These are phyloP conservation scores for Volutella citrinella DNA, from an alignment of 2,329 filamentous ascomycete species.

Conservation along the genomic window DNA sequence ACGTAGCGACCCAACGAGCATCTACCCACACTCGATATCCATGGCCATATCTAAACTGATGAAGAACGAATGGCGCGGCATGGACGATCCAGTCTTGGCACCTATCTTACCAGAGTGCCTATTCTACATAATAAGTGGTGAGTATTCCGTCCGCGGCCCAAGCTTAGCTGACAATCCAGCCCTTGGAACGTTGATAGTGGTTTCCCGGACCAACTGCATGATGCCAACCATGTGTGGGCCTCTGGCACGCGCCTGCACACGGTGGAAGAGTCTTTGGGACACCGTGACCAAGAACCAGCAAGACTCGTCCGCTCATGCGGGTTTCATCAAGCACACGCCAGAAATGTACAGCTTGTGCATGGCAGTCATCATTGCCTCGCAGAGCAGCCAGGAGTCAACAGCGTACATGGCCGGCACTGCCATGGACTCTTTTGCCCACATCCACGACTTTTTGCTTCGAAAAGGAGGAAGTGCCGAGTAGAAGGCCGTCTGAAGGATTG, in stretches of 20 bases:
- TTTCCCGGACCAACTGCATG: conserved; percentile 4
- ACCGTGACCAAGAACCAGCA: background rate
- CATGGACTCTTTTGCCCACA: conserved; percentile 2
- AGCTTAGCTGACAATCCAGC: conserved; percentile 2
- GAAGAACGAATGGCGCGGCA: conserved; percentile 1
- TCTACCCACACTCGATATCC: background rate
- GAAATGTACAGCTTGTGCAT: conserved; percentile 7
- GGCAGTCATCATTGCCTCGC: conserved; percentile 4
- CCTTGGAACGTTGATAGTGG: background rate
- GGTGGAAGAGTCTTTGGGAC: conserved; percentile 11
- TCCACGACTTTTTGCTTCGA: conserved; percentile 8
- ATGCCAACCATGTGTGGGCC: background rate
- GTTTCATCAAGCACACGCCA: conserved; percentile 6
- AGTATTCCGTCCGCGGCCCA: background rate
- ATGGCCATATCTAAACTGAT: conserved; percentile 1
- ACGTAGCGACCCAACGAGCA: background rate
- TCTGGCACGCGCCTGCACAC: conserved; percentile 7
- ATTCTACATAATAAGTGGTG: conserved; percentile 1
- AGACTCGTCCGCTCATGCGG: background rate
- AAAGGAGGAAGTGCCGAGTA: too few species aligned
- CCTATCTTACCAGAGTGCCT: background rate
- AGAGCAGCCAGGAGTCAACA: conserved; percentile 1
- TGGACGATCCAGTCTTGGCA: background rate
- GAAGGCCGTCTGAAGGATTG: too few species aligned
- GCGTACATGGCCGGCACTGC: conserved; percentile 4